These are phyloP conservation scores for Tarenaya hassleriana DNA, from an alignment of 345 rosid genomes.

Conservation along the genomic window DNA sequence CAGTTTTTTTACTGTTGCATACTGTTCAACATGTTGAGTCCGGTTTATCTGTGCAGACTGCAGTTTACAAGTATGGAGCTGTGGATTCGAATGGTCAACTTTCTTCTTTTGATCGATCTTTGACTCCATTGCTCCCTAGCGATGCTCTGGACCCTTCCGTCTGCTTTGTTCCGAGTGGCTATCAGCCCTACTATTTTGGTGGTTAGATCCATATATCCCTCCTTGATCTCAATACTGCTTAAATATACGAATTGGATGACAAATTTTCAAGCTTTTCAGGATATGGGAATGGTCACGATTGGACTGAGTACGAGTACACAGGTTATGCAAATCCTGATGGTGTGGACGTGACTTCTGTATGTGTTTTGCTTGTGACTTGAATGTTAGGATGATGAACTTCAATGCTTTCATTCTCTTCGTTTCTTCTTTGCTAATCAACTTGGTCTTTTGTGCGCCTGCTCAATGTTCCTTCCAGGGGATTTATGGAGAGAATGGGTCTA, in stretches of 20 bases:
- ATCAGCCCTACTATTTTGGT: conserved; percentile 47
- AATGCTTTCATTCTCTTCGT: background rate
- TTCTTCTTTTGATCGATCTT: conserved; percentile 41
- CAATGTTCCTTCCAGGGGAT: conserved; percentile 37
- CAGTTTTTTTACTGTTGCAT: background rate
- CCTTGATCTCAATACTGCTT: background rate
- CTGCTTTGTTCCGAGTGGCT: conserved; percentile 51
- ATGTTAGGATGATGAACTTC: too few relatives aligned
- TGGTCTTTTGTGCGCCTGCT: background rate
- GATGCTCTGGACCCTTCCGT: conserved; percentile 41
- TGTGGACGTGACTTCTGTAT: conserved; percentile 40
- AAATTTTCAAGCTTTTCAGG: background rate
- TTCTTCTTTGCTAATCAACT: background rate
- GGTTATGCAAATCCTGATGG: conserved; percentile 48
- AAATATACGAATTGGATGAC: background rate
- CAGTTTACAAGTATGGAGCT: conserved; percentile 45
- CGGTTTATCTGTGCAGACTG: conserved; percentile 27
- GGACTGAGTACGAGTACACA: too few relatives aligned
- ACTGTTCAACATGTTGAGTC: background rate
- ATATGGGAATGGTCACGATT: too few relatives aligned
- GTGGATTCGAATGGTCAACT: conserved; percentile 46
- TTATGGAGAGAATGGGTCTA: conserved; percentile 35
- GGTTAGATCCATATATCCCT: conserved; percentile 11
- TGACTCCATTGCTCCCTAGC: conserved; percentile 42
- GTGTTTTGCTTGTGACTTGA: too few relatives aligned